phyloP scores from a whole-genome alignment of 495 filamentous ascomycete genomes.

The Monascus purpureus region DNA sequence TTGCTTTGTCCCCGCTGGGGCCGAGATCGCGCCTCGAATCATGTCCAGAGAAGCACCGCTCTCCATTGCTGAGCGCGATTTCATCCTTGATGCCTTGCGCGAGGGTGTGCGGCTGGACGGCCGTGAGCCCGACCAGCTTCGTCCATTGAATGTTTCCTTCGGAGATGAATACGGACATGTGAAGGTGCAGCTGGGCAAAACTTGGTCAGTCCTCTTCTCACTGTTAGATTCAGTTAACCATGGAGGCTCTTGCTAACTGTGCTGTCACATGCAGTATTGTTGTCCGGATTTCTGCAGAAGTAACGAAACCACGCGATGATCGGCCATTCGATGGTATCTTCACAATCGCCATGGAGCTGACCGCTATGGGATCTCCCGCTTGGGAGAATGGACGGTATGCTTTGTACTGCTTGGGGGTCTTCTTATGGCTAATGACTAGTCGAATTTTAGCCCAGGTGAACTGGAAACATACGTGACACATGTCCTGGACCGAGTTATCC shows the following conservation, averaged over 20 bases:
- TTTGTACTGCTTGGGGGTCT: background rate
- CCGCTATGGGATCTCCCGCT: conserved; percentile 80
- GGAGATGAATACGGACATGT: conserved; percentile 84
- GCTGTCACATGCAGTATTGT: conserved; percentile 44
- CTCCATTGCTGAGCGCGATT: conserved; percentile 63
- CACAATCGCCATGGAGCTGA: conserved; percentile 77
- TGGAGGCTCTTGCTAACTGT: conserved; percentile 4
- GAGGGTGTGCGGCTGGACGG: conserved; percentile 72
- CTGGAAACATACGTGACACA: conserved; percentile 73
- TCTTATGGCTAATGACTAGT: conserved; percentile 8
- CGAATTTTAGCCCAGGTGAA: conserved; percentile 44
- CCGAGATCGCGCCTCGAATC: conserved; percentile 10
- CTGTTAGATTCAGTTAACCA: background rate
- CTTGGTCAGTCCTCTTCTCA: conserved; percentile 36
- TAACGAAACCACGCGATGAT: conserved; percentile 70
- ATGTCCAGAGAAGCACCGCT: conserved; percentile 88
- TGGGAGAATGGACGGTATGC: conserved; percentile 72
- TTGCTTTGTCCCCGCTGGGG: conserved; percentile 13
- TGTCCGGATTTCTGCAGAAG: conserved; percentile 73
- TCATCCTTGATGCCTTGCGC: conserved; percentile 59
- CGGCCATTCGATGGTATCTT: conserved; percentile 92
- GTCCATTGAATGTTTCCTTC: conserved; percentile 63
- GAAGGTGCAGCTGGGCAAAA: conserved; percentile 82
- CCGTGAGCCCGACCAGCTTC: conserved; percentile 63
- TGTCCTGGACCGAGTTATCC: conserved; percentile 82